Evolutionary conservation across 1,139 yeast genomes (phyloP), one percentile per base, ranked within the genome.

Genomic region (Nadsonia commutata): DNA sequence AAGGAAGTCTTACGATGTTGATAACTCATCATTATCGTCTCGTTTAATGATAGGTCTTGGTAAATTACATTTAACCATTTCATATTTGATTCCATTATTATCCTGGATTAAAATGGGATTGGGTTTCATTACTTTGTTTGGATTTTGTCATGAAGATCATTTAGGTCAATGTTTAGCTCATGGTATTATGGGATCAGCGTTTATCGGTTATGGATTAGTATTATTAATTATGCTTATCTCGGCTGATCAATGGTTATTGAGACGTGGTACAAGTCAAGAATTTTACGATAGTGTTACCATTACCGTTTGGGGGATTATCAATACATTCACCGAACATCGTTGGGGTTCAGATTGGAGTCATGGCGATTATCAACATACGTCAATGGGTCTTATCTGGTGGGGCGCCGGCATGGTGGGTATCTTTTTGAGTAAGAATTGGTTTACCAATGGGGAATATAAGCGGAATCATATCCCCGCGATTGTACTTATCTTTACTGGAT

Each of bases 381-480:
- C 94, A 21, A 85, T 88, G 95, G 97, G 97, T 2, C 81, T 88
- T 46, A 71, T 88, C 37, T 88, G 96, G 94, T 86, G 95, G 93
- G 76, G 85, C 45, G 94, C 95, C 41, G 97, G 96, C 2, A 65
- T 85, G 51, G 63, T 85, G 19, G 97, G 97, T 0, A 68, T 88
- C 52, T 81, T 73, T 61, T 64, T 86, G 43, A 73, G 94, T 1
- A 48, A 41, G 33, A 44, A 49, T 42, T 48, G 51, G 51, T 36
- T 41, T 4, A 46, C 49, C 11, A 49, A 49, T 8, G 46, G 48
- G 20, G 49, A 49, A 27, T 67, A 66, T 13, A 66, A 64, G 45
- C 71, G 97, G 50, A 74, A 82, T 39, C 82, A 80, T 54, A 64
- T 88, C 33, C 97, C 97, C 2, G 79, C 94, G 1, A 53, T 85